Conservation (phyloP, 2,329 filamentous ascomycete species). For the Ramularia endophylla region DNA sequence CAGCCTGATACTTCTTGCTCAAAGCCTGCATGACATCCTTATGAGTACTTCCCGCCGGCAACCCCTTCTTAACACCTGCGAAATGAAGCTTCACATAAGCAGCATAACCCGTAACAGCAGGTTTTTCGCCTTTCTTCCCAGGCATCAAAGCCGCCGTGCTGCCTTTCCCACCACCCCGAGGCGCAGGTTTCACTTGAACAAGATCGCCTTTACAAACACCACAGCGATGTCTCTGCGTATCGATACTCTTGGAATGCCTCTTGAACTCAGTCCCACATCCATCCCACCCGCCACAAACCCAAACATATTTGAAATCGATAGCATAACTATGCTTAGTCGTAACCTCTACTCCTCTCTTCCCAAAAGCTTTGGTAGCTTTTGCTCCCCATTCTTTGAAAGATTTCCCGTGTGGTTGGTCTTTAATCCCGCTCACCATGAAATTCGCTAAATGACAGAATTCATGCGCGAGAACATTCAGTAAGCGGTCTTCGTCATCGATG, state of each 20-base stretch:
- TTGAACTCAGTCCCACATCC: conserved; percentile 67
- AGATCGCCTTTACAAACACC: conserved; percentile 65
- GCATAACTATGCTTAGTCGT: conserved; percentile 87
- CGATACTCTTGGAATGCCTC: conserved; percentile 79
- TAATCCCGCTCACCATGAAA: conserved; percentile 76
- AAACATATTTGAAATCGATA: conserved; percentile 89
- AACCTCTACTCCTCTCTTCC: conserved; percentile 60
- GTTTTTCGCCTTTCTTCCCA: not conserved
- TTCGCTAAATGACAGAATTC: conserved; percentile 94
- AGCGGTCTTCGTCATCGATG: conserved; percentile 67
- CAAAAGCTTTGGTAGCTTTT: conserved; percentile 53
- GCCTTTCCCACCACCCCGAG: conserved; percentile 39
- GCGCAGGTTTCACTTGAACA: conserved; percentile 72
- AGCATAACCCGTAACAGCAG: conserved; percentile 47
- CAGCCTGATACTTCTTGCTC: conserved; percentile 55
- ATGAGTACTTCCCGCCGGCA: conserved; percentile 51
- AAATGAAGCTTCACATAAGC: conserved; percentile 63
- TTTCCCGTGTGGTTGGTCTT: conserved; percentile 71
- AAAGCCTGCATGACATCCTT: conserved; percentile 65
- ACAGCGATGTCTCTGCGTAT: conserved; percentile 65
- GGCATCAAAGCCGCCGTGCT: not conserved
- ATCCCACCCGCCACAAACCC: conserved; percentile 56
- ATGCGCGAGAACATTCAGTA: conserved; percentile 89
- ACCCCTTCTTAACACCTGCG: conserved; percentile 51
- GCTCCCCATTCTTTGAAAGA: conserved; percentile 75